phyloP scores from a whole-genome alignment of 768 basidiomycete genomes.

The Suillus fuscotomentosus region DNA sequence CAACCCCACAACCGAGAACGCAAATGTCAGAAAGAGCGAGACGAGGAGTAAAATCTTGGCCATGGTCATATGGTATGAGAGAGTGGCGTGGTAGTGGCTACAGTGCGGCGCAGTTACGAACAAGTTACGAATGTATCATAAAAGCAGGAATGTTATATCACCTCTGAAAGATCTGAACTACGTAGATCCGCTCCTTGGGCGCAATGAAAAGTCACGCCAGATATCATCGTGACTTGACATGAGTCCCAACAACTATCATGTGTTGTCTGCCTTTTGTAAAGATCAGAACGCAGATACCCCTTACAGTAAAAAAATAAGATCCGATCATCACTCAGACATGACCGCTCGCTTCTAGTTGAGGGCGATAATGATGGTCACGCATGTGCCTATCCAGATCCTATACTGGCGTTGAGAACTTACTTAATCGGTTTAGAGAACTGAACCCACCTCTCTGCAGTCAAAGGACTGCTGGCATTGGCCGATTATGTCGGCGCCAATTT shows the following conservation, averaged over 20 bases:
- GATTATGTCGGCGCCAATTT: slow-evolving; percentile 16
- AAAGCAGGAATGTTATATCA: not conserved
- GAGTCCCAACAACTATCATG: not conserved
- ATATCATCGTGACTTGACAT: not conserved
- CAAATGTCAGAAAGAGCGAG: slow-evolving; percentile 27
- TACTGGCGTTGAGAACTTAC: not conserved
- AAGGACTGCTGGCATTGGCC: slow-evolving; percentile 28
- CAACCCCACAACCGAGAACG: slow-evolving; percentile 22
- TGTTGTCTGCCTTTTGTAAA: not conserved
- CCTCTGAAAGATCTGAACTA: not conserved
- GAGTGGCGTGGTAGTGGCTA: not conserved
- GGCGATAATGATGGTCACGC: not conserved
- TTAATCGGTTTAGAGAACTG: not conserved
- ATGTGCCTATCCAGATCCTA: slow-evolving; percentile 11
- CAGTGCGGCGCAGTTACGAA: not conserved
- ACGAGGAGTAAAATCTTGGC: slow-evolving; percentile 7
- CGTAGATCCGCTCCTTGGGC: not conserved
- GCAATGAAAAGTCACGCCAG: not conserved
- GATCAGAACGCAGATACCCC: not conserved
- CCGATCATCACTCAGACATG: not conserved
- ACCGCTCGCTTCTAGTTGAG: not conserved
- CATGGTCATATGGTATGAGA: not conserved
- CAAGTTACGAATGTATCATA: not conserved
- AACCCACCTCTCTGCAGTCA: slow-evolving; percentile 28
- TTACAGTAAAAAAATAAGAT: not conserved